Percentiles rank a stretch among this genome's conserved stretches.
These are phyloP conservation scores for Flaveria floridana DNA, from an alignment of 140 eudicot genomes.

Conservation along the genomic window DNA sequence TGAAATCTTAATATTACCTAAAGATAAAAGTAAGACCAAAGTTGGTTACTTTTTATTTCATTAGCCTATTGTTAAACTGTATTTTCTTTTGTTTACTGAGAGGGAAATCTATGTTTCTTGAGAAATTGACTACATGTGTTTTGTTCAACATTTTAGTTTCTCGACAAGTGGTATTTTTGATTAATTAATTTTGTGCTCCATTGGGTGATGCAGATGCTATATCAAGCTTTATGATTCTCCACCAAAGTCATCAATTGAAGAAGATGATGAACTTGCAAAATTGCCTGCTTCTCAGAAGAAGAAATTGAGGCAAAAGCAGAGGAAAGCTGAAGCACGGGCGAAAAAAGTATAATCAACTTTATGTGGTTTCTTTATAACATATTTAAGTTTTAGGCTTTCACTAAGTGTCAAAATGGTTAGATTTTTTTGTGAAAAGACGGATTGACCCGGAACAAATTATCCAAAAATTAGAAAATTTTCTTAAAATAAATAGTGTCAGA, in stretches of 20 bases:
- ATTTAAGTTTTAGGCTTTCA: constrained; percentile 10
- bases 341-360: constrained; percentile 55
- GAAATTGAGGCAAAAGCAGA: constrained; percentile 90
- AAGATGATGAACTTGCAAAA: constrained; percentile 83
- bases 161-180: background rate
- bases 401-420: background rate
- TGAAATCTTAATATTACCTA: background rate
- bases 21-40: background rate
- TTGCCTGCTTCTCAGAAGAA: constrained; percentile 77
- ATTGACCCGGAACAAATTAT: background rate
- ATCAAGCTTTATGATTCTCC: constrained; percentile 86
- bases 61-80: background rate
- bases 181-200: constrained; percentile 1
- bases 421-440: background rate
- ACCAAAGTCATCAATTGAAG: constrained; percentile 73
- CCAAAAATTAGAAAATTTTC: background rate
- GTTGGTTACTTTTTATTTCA: background rate
- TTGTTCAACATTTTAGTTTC: constrained; percentile 9
- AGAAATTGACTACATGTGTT: background rate
- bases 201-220: constrained; percentile 70
- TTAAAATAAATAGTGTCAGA: background rate
- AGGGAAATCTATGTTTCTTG: background rate
- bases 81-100: background rate
- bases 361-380: background rate
- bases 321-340: constrained; percentile 92